Percentiles rank a stretch among this genome's conserved stretches.
phyloP scores from a whole-genome alignment of 164 flowering plant species.

The Piper longum region DNA sequence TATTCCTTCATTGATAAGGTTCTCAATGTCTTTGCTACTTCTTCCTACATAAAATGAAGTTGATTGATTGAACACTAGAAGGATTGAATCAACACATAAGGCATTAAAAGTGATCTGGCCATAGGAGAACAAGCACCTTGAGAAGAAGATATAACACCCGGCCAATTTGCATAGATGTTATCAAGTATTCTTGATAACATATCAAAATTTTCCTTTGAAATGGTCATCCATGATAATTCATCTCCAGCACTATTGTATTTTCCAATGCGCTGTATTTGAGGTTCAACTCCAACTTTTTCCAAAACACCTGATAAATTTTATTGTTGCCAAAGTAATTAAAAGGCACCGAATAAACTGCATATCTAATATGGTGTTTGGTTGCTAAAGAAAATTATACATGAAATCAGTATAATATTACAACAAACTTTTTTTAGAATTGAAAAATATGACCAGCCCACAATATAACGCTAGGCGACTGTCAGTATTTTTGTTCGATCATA shows the following conservation, averaged over 20 bases:
- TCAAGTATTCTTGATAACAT: conserved; percentile 85
- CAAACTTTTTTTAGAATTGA: too few relatives aligned
- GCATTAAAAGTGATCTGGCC: not conserved
- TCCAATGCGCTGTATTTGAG: conserved; percentile 81
- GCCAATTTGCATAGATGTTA: conserved; percentile 82
- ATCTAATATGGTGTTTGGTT: too few relatives aligned
- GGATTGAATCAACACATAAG: not conserved
- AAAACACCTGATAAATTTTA: conserved; percentile 48
- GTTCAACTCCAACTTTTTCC: conserved; percentile 81
- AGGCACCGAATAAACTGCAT: too few relatives aligned
- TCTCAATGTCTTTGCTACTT: conserved; percentile 59
- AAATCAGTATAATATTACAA: too few relatives aligned
- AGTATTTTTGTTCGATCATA: too few relatives aligned
- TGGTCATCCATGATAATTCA: conserved; percentile 64
- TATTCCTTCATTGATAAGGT: conserved; percentile 73
- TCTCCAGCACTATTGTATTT: conserved; percentile 98
- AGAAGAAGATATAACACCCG: conserved; percentile 42
- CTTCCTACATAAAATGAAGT: conserved; percentile 35
- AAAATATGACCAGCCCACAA: too few relatives aligned
- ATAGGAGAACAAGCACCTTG: conserved; percentile 32
- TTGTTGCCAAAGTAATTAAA: not conserved
- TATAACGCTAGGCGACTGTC: too few relatives aligned
- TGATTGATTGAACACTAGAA: not conserved
- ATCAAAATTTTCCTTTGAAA: conserved; percentile 79
- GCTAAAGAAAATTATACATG: too few relatives aligned